A percentile compares a stretch with the other conserved stretches of the same genome.
Conservation (phyloP, 2,329 filamentous ascomycete species). For the Aspergillus intermedius region DNA sequence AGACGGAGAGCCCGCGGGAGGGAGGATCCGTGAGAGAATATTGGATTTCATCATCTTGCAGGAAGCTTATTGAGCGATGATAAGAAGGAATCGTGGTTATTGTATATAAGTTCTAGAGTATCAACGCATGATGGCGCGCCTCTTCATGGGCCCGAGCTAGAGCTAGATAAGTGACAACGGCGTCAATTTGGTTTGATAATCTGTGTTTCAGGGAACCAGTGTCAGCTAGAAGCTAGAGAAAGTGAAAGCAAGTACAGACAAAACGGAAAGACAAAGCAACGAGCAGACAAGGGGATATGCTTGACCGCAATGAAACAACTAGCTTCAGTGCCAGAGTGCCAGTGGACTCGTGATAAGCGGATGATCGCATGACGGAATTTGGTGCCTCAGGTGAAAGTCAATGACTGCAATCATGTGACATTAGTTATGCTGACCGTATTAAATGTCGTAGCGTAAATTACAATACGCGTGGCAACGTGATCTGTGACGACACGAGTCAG, state of each 20-base stretch:
- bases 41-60: constrained; percentile 38
- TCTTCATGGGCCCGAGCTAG: background rate
- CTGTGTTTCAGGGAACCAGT: too few species aligned
- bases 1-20: constrained; percentile 44
- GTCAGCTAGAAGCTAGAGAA: background rate
- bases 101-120: background rate
- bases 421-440: background rate
- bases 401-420: background rate
- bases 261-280: background rate
- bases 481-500: constrained; percentile 18
- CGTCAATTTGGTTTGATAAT: too few species aligned
- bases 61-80: background rate
- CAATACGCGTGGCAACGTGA: background rate
- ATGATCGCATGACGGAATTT: background rate
- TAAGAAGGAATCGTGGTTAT: background rate
- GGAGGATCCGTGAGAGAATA: constrained; percentile 39
- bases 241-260: background rate
- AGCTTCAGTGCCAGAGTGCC: background rate
- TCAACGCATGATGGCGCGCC: constrained; percentile 7
- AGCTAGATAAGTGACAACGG: background rate
- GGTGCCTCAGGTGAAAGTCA: background rate
- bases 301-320: too few species aligned
- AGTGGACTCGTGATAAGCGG: background rate
- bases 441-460: too few species aligned
- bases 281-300: too few species aligned